These are phyloP conservation scores for Camellia oleifera DNA, from an alignment of 179 eudicot species.

Conservation along the genomic window DNA sequence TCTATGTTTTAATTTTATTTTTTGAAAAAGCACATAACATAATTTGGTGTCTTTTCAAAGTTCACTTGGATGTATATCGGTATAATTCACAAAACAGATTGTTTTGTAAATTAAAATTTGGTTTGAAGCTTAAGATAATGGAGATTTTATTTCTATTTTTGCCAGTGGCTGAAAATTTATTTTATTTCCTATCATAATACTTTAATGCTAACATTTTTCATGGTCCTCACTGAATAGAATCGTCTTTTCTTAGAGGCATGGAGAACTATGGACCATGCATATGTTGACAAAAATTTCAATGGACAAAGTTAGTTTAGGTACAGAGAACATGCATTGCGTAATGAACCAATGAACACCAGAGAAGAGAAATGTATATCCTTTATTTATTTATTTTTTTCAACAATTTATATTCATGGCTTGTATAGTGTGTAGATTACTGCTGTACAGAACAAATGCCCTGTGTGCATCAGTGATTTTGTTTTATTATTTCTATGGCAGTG, in stretches of 20 bases:
- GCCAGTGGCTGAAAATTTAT: background rate
- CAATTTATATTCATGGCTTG: too few species aligned
- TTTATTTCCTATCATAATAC: background rate
- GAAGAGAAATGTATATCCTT: constrained; percentile 58
- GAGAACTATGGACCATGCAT: constrained; percentile 93
- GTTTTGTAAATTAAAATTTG: background rate
- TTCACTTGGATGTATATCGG: too few species aligned
- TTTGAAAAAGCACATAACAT: too few species aligned
- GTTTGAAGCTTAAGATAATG: background rate
- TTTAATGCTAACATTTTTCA: constrained; percentile 27
- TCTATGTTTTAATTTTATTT: too few species aligned
- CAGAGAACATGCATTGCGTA: constrained; percentile 86
- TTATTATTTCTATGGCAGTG: too few species aligned
- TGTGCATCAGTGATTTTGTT: too few species aligned
- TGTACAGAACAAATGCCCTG: too few species aligned
- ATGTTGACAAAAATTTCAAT: constrained; percentile 89
- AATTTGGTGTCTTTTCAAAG: too few species aligned
- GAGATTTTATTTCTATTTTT: background rate
- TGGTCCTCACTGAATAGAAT: constrained; percentile 87
- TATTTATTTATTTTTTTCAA: too few species aligned
- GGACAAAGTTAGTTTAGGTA: constrained; percentile 98
- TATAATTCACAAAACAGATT: background rate
- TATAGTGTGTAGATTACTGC: too few species aligned
- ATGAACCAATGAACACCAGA: constrained; percentile 85
- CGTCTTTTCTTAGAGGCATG: constrained; percentile 93